Percentiles rank a stretch among this genome's conserved stretches.
These are phyloP conservation scores for Huntiella moniliformis DNA, from an alignment of 2,329 filamentous ascomycete species.

Conservation along the genomic window DNA sequence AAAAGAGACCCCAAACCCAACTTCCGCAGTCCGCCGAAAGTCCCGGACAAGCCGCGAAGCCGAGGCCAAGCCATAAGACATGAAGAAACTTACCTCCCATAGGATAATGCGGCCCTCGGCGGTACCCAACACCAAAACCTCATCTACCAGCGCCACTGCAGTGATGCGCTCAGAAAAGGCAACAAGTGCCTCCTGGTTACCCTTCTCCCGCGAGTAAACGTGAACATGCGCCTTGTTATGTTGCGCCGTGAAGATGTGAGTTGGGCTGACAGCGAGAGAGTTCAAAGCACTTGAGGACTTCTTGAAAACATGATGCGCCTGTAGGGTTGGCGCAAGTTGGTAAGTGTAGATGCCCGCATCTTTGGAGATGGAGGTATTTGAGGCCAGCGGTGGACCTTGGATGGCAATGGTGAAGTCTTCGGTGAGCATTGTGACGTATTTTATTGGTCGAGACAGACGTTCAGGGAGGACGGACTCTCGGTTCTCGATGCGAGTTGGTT, in stretches of 20 bases:
- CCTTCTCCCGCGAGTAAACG: conserved; percentile 69
- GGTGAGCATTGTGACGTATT: conserved; percentile 29
- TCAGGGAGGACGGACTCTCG: too few relatives aligned
- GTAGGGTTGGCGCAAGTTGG: conserved; percentile 57
- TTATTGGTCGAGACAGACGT: too few relatives aligned
- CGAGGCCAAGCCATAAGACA: conserved; percentile 9
- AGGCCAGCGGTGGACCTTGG: conserved; percentile 35
- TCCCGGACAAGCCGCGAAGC: too few relatives aligned
- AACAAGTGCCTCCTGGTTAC: conserved; percentile 73
- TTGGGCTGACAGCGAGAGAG: conserved; percentile 59
- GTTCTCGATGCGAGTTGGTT: too few relatives aligned
- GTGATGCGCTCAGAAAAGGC: conserved; percentile 76
- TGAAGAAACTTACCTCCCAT: conserved; percentile 56
- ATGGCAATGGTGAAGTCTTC: conserved; percentile 42
- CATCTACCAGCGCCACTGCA: conserved; percentile 52
- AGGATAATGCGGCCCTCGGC: conserved; percentile 69
- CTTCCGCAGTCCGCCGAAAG: too few relatives aligned
- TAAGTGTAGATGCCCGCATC: conserved; percentile 80
- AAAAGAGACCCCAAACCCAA: conserved; percentile 7
- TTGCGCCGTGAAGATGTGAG: conserved; percentile 83
- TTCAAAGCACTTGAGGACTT: conserved; percentile 71
- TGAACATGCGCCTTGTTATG: conserved; percentile 81
- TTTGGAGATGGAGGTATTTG: conserved; percentile 47
- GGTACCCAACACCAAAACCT: conserved; percentile 64
- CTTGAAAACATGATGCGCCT: conserved; percentile 67